A percentile compares a stretch with the other conserved stretches of the same genome.
phyloP scores from a whole-genome alignment of 2,329 filamentous ascomycete genomes.

The Tolypocladium album region DNA sequence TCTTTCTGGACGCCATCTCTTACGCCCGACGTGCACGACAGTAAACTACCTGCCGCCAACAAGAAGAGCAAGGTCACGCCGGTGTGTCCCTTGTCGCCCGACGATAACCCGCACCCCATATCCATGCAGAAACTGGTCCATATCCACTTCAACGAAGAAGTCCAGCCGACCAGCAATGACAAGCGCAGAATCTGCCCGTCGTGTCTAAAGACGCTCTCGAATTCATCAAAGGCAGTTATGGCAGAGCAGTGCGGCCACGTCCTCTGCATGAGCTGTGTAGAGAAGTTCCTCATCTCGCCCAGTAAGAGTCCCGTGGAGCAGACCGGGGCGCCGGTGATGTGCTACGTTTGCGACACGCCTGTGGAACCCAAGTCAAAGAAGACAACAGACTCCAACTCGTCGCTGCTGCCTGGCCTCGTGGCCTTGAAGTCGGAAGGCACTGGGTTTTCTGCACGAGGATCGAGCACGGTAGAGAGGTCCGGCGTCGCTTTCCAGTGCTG shows the following conservation, averaged over 20 bases:
- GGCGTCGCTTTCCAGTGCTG: constrained; percentile 78
- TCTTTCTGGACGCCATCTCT: constrained; percentile 91
- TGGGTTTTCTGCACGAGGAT: constrained; percentile 81
- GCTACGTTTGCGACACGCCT: constrained; percentile 80
- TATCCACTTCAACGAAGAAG: constrained; percentile 67
- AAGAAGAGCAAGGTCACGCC: constrained; percentile 58
- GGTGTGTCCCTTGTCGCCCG: constrained; percentile 64
- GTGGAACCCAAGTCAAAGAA: constrained; percentile 44
- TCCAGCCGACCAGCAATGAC: constrained; percentile 33
- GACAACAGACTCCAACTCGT: constrained; percentile 34
- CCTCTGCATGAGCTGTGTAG: constrained; percentile 73
- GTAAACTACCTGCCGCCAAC: constrained; percentile 41
- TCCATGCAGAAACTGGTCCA: constrained; percentile 68
- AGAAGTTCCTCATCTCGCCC: constrained; percentile 64
- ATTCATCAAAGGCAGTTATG: constrained; percentile 71
- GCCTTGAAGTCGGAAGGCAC: constrained; percentile 80
- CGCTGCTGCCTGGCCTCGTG: constrained; percentile 61
- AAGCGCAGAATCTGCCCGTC: constrained; percentile 58
- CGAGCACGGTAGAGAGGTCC: constrained; percentile 67
- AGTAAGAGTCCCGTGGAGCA: constrained; percentile 28
- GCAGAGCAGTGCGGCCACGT: constrained; percentile 88
- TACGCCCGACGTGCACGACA: constrained; percentile 45
- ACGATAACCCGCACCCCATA: constrained; percentile 58
- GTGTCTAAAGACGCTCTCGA: constrained; percentile 74
- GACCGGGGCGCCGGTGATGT: constrained; percentile 38